Conservation (phyloP, 2,329 filamentous ascomycete species). For the Cadophora luteo-olivacea region DNA sequence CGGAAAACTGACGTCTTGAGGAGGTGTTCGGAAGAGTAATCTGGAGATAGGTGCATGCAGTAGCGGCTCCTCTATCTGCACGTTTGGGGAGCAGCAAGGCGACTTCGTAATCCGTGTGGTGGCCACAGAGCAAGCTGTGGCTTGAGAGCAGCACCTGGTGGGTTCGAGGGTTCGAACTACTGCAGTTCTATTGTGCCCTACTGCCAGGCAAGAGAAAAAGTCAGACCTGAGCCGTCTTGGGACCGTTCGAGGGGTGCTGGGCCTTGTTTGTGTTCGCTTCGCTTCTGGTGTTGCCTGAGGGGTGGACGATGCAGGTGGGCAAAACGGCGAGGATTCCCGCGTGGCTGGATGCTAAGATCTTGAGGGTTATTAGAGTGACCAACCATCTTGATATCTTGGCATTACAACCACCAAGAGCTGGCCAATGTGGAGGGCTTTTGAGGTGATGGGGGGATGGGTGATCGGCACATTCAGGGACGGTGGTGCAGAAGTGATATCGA, state of each 20-base stretch:
- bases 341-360: constrained; percentile 27
- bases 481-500: constrained; percentile 14
- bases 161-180: constrained; percentile 1
- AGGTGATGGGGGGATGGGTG: constrained; percentile 3
- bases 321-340: constrained; percentile 37
- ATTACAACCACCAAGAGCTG: not conserved
- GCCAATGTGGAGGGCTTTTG: constrained; percentile 18
- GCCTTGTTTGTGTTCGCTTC: not conserved
- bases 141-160: constrained; percentile 12
- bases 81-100: constrained; percentile 9
- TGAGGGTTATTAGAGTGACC: constrained; percentile 9
- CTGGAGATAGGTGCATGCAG: constrained; percentile 27
- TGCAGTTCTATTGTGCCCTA: no score
- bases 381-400: constrained; percentile 21
- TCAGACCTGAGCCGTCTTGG: constrained; percentile 7
- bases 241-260: not conserved
- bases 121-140: constrained; percentile 16
- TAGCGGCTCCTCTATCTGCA: constrained; percentile 13
- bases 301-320: not conserved
- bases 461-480: constrained; percentile 22
- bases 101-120: constrained; percentile 18
- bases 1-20: constrained; percentile 15
- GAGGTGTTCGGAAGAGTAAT: constrained; percentile 3
- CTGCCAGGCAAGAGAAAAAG: constrained; percentile 11
- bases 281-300: not conserved